A percentile compares a stretch with the other conserved stretches of the same genome.
These are phyloP conservation scores for Aaosphaeria pasadenensis DNA, from an alignment of 2,329 filamentous ascomycete species.

Conservation along the genomic window DNA sequence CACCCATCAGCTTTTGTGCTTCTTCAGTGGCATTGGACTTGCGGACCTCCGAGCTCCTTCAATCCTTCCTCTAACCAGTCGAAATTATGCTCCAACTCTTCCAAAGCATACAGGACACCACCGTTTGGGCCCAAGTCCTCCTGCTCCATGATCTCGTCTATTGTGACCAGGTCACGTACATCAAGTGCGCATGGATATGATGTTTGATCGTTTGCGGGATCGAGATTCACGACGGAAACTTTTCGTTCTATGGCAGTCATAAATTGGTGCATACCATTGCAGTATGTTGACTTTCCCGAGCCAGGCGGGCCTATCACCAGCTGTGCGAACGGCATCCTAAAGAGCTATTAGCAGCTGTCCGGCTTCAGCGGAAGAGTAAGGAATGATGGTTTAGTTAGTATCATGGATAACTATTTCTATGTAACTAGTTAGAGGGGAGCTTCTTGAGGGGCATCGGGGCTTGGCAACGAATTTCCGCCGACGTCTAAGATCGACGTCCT, in stretches of 20 bases:
- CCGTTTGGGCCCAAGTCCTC: constrained; percentile 91
- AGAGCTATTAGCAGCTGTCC: background rate
- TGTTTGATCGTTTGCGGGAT: constrained; percentile 92
- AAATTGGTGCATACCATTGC: constrained; percentile 99
- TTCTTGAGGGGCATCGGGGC: no score
- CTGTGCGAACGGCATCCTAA: constrained; percentile 61
- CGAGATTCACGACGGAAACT: constrained; percentile 92
- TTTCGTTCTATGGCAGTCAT: constrained; percentile 92
- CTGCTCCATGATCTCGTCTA: constrained; percentile 93
- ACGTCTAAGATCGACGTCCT: no score
- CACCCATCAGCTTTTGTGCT: constrained; percentile 1
- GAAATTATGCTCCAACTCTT: constrained; percentile 90
- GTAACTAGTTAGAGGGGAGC: no score
- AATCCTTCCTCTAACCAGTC: constrained; percentile 86
- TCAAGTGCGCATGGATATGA: constrained; percentile 88
- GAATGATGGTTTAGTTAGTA: background rate
- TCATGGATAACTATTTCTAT: no score
- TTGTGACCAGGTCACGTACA: constrained; percentile 80
- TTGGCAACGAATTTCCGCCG: no score
- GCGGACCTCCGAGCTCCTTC: constrained; percentile 64
- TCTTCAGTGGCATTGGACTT: background rate
- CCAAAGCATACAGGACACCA: constrained; percentile 86
- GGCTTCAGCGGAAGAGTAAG: background rate
- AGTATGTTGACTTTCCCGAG: constrained; percentile 95
- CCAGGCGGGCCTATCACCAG: constrained; percentile 92